Evolutionary conservation across 225 moss, liverwort and hornwort species (phyloP).

Genomic region (Marchantia polymorpha): DNA sequence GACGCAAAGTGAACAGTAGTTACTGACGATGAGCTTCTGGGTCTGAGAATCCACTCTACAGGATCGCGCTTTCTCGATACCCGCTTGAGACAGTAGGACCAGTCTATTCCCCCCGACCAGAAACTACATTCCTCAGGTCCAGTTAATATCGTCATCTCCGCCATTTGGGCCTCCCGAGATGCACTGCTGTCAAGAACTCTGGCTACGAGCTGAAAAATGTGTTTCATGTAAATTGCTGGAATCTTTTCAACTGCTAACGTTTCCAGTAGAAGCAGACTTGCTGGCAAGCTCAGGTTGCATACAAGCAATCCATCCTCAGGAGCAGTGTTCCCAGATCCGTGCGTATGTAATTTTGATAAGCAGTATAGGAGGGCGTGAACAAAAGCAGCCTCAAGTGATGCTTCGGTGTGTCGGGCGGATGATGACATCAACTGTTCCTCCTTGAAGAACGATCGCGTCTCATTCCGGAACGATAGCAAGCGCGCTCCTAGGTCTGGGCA

Average conservation of each 20-base stretch:
- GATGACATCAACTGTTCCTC: constrained; percentile 33
- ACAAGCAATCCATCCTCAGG: not conserved
- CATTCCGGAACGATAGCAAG: constrained; percentile 50
- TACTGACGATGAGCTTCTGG: not conserved
- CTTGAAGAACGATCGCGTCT: constrained; percentile 10
- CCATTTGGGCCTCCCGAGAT: not conserved
- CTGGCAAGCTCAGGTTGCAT: constrained; percentile 41
- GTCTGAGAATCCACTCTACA: not conserved
- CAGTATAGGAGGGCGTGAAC: constrained; percentile 31
- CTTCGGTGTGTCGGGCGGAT: constrained; percentile 34
- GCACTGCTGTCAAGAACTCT: constrained; percentile 26
- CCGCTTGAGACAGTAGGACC: constrained; percentile 33
- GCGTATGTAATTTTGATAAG: not conserved
- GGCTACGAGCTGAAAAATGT: constrained; percentile 24
- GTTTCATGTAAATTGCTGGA: constrained; percentile 24
- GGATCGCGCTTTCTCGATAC: constrained; percentile 15
- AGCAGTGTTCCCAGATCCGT: not conserved
- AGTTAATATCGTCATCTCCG: not conserved
- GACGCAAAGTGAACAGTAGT: constrained; percentile 29
- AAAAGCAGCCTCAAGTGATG: constrained; percentile 37
- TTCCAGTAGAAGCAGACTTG: constrained; percentile 38
- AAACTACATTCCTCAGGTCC: not conserved
- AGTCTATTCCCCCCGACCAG: constrained; percentile 39
- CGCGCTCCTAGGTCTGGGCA: constrained; percentile 48
- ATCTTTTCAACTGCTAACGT: constrained; percentile 27